Conservation (phyloP, 139 green algal genomes). For the Edaphochlamys debaryana region DNA sequence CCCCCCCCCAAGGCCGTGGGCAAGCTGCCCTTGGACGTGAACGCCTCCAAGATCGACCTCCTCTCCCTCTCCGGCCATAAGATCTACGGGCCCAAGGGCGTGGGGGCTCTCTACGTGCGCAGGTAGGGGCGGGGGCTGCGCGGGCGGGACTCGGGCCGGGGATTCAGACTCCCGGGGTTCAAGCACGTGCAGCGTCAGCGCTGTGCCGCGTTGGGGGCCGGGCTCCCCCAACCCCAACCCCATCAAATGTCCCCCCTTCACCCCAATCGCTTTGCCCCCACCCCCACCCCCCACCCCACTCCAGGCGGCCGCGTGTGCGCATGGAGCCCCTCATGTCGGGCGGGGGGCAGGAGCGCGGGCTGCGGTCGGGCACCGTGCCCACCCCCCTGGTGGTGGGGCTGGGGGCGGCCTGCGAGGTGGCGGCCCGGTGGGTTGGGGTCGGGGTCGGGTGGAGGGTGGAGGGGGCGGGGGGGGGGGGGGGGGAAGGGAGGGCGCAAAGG, state of each 20-base stretch:
- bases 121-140: constrained; percentile 23
- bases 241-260: neutral
- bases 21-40: constrained; percentile 96
- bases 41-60: constrained; percentile 90
- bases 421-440: too few species aligned
- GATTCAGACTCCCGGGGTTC: neutral
- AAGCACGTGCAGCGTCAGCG: too few species aligned
- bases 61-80: constrained; percentile 98
- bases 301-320: constrained; percentile 87
- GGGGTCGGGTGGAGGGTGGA: too few species aligned
- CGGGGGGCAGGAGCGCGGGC: constrained; percentile 95
- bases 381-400: constrained; percentile 91
- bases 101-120: constrained; percentile 97
- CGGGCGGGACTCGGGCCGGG: neutral
- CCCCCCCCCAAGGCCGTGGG: constrained; percentile 86
- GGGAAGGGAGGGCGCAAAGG: too few species aligned
- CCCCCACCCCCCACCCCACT: too few species aligned
- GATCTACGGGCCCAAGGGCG: constrained; percentile 97
- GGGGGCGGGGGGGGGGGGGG: too few species aligned
- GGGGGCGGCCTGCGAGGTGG: constrained; percentile 88
- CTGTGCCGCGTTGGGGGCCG: too few species aligned
- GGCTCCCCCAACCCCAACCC: neutral
- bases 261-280: too few species aligned
- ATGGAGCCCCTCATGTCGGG: constrained; percentile 96
- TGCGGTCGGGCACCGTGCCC: constrained; percentile 89